Conservation (phyloP, 495 filamentous ascomycete genomes). For the Penicillium soppii region DNA sequence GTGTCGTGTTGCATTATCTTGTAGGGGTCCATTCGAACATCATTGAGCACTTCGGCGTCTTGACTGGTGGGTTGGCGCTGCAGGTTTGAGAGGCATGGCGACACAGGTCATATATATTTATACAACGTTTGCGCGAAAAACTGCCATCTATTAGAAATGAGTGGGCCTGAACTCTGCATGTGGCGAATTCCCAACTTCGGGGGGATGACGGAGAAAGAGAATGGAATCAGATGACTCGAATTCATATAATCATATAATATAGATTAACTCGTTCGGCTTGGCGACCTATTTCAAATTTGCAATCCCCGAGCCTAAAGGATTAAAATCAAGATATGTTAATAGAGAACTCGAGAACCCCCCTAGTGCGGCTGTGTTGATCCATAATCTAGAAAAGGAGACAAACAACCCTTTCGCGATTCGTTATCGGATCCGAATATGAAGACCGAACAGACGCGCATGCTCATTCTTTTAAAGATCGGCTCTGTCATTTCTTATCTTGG, state of each 20-base stretch:
- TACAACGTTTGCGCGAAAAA: not conserved
- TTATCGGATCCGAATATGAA: constrained; percentile 10
- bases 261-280: not conserved
- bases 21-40: not conserved
- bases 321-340: too few relatives aligned
- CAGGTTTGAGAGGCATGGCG: not conserved
- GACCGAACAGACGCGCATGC: too few relatives aligned
- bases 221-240: not conserved
- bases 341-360: too few relatives aligned
- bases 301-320: not conserved
- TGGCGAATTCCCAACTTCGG: constrained; percentile 8
- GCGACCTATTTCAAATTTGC: not conserved
- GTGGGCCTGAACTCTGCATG: not conserved
- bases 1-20: not conserved
- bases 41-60: not conserved
- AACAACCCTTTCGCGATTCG: too few relatives aligned
- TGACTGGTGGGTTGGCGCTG: not conserved
- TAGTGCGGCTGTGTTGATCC: too few relatives aligned
- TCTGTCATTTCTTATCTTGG: constrained; percentile 19
- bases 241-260: not conserved
- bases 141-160: constrained; percentile 12
- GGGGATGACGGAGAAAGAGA: constrained; percentile 1
- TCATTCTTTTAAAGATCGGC: constrained; percentile 13
- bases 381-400: not conserved
- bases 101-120: not conserved